phyloP scores from a whole-genome alignment of 768 basidiomycete genomes.

The Psilocybe azurescens region DNA sequence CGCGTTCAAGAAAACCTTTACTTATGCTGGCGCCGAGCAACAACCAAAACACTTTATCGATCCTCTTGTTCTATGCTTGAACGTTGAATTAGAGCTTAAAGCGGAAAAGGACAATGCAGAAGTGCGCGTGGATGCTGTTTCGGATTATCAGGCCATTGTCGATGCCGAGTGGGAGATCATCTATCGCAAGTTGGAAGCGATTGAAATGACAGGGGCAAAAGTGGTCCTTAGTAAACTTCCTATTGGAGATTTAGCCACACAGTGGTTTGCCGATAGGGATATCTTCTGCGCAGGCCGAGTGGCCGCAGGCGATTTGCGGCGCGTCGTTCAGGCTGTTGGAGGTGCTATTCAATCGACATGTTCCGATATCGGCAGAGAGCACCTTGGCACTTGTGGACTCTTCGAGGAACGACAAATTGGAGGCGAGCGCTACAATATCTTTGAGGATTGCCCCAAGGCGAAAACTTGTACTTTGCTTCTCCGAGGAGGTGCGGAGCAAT shows the following conservation, averaged over 20 bases:
- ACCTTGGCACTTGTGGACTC: constrained; percentile 90
- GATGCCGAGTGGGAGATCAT: constrained; percentile 99
- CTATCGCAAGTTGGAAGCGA: constrained; percentile 94
- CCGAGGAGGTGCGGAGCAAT: constrained; percentile 97
- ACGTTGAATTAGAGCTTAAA: constrained; percentile 98
- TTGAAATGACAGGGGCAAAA: constrained; percentile 95
- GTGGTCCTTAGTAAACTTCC: constrained; percentile 98
- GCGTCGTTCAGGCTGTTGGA: constrained; percentile 95
- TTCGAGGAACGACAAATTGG: constrained; percentile 98
- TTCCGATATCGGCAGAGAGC: constrained; percentile 87
- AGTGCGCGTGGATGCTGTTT: constrained; percentile 94
- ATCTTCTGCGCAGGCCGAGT: constrained; percentile 99
- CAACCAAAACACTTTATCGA: constrained; percentile 92
- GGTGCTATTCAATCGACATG: constrained; percentile 95
- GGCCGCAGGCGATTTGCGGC: constrained; percentile 83
- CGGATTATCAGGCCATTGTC: constrained; percentile 99
- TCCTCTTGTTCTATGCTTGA: constrained; percentile 91
- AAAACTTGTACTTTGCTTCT: constrained; percentile 96
- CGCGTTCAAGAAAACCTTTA: constrained; percentile 99
- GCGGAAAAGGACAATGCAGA: constrained; percentile 99
- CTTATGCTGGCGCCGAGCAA: constrained; percentile 98
- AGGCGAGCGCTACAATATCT: constrained; percentile 95
- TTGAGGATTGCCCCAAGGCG: constrained; percentile 90
- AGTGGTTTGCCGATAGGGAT: constrained; percentile 98
- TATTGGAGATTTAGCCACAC: constrained; percentile 97